phyloP scores from a whole-genome alignment of 169 alveolate species.

The Amoebophrya sp. region DNA sequence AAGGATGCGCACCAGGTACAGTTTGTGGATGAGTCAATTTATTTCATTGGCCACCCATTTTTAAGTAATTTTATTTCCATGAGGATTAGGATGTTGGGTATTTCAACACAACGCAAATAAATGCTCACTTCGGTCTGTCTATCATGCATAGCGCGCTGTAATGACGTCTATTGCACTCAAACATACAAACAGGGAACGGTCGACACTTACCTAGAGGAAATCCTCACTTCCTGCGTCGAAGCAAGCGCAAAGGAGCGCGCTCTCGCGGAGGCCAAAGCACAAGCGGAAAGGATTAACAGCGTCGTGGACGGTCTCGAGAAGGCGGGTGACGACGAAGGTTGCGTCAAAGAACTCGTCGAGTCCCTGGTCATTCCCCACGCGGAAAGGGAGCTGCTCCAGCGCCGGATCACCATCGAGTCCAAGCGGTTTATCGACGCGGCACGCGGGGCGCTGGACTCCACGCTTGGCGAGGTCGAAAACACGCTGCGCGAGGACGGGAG shows the following conservation, averaged over 20 bases:
- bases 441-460: not conserved
- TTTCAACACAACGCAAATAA: no score
- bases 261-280: conserved; percentile 66
- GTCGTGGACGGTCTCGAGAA: conserved; percentile 69
- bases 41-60: no score
- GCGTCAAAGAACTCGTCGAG: conserved; percentile 71
- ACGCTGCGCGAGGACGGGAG: no score
- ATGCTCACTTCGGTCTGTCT: no score
- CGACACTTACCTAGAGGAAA: conserved; percentile 76
- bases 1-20: not conserved
- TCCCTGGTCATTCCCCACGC: conserved; percentile 78
- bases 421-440: conserved; percentile 5
- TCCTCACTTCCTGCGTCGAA: conserved; percentile 62
- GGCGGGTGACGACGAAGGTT: conserved; percentile 64
- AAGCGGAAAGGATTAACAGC: conserved; percentile 64
- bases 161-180: no score
- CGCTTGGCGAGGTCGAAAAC: not conserved
- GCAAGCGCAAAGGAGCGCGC: conserved; percentile 64
- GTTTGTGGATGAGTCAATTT: no score
- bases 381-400: conserved; percentile 57
- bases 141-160: no score
- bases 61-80: no score
- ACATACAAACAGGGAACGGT: conserved; percentile 75
- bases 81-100: no score
- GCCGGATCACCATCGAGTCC: conserved; percentile 7